Percentiles rank a stretch among this genome's conserved stretches.
Conservation (phyloP, 2,329 filamentous ascomycete species). For the Botrytis cinerea region DNA sequence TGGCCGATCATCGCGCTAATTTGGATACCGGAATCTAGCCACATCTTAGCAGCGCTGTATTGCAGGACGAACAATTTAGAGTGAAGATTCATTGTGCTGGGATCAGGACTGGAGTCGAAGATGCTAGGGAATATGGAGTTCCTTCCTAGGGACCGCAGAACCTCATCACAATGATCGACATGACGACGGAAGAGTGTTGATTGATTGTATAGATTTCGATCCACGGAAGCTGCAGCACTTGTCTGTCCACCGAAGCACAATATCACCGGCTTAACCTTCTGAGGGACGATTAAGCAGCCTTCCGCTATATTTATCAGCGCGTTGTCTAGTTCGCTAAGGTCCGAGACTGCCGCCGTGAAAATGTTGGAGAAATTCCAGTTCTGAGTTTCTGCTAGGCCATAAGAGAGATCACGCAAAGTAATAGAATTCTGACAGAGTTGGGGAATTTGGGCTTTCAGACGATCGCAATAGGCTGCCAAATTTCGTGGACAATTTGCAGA, state of each 20-base stretch:
- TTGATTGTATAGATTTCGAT: background rate
- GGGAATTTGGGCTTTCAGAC: background rate
- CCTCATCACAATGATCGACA: background rate
- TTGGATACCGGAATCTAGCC: constrained; percentile 30
- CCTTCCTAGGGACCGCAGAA: background rate
- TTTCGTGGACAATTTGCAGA: background rate
- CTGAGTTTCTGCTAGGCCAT: constrained; percentile 2
- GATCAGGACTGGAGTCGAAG: background rate
- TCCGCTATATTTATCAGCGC: background rate
- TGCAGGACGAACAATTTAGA: constrained; percentile 28
- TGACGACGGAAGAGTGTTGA: background rate
- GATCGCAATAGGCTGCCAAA: background rate
- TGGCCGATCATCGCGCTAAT: constrained; percentile 4
- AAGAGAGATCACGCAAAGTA: background rate
- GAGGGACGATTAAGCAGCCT: background rate
- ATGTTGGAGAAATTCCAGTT: background rate
- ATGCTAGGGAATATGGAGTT: background rate
- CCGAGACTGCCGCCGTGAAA: background rate
- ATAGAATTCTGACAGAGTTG: background rate
- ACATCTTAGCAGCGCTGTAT: constrained; percentile 29
- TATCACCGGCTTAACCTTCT: background rate
- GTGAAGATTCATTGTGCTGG: constrained; percentile 26
- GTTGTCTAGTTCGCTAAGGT: background rate
- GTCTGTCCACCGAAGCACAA: constrained; percentile 6
- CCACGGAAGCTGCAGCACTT: background rate